phyloP scores from a whole-genome alignment of 164 flowering plant genomes.

The Vitis riparia region DNA sequence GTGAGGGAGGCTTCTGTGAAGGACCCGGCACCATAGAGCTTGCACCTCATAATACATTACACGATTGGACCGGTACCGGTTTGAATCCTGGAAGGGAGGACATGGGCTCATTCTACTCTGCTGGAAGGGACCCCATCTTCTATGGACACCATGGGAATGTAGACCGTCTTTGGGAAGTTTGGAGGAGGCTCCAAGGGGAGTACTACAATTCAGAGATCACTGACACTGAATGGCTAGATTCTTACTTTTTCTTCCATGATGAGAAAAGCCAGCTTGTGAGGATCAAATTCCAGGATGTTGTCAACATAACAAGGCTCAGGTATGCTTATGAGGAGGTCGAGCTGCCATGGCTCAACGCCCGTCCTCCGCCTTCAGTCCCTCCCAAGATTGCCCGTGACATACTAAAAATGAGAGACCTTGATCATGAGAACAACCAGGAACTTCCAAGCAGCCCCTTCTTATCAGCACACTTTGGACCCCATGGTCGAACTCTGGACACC shows the following conservation, averaged over 20 bases:
- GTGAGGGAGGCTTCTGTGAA: background rate
- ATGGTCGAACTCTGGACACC: constrained; percentile 9
- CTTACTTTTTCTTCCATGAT: constrained; percentile 18
- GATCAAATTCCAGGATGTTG: constrained; percentile 4
- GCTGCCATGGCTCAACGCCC: constrained; percentile 5
- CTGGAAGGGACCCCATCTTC: constrained; percentile 18
- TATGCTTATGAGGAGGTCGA: constrained; percentile 4
- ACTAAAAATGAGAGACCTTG: too few species aligned
- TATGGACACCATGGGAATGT: constrained; percentile 19
- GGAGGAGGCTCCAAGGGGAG: constrained; percentile 4
- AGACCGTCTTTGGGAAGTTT: constrained; percentile 17
- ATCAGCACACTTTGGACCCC: too few species aligned
- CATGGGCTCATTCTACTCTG: constrained; percentile 16
- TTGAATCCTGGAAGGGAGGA: constrained; percentile 7
- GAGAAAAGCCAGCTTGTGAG: constrained; percentile 17
- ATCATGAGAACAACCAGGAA: too few species aligned
- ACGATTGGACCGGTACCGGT: constrained; percentile 8
- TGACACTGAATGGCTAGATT: constrained; percentile 20
- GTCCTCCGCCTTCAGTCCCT: constrained; percentile 12
- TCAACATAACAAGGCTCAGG: constrained; percentile 4
- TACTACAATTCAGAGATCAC: background rate
- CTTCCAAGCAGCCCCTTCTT: too few species aligned
- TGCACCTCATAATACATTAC: constrained; percentile 9
- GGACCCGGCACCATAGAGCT: constrained; percentile 13
- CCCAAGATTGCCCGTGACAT: background rate